phyloP scores from a whole-genome alignment of 352 stramenopile species.

The Pythium plurisporium region DNA sequence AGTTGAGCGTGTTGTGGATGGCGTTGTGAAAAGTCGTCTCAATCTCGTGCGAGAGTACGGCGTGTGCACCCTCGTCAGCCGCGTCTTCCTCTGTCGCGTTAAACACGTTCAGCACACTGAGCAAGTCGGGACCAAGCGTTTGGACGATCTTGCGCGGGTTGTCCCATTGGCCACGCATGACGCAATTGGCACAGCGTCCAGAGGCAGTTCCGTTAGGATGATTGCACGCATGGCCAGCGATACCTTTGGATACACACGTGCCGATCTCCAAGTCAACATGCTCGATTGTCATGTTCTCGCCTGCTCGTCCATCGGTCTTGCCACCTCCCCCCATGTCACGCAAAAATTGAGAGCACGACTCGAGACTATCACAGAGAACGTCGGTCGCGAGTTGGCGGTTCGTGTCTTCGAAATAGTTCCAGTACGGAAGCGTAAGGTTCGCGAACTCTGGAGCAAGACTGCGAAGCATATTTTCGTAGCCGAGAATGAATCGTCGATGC shows the following conservation, averaged over 20 bases:
- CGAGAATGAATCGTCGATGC: conserved; percentile 31
- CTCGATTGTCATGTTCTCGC: conserved; percentile 11
- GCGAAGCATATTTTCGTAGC: conserved; percentile 42
- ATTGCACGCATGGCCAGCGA: conserved; percentile 18
- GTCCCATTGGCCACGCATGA: conserved; percentile 19
- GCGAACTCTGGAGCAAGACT: conserved; percentile 22
- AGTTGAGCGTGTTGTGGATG: conserved; percentile 24
- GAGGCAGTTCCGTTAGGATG: conserved; percentile 14
- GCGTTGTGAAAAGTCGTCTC: conserved; percentile 22
- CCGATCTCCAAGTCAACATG: conserved; percentile 6
- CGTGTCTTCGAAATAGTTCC: conserved; percentile 28
- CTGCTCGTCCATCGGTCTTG: not conserved
- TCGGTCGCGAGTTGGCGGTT: conserved; percentile 10
- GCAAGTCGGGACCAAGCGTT: conserved; percentile 7
- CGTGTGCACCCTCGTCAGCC: not conserved
- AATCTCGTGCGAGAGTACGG: conserved; percentile 5
- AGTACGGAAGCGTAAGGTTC: conserved; percentile 33
- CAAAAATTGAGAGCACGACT: conserved; percentile 18
- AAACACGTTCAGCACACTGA: conserved; percentile 16
- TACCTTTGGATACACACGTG: conserved; percentile 18
- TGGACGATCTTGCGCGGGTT: conserved; percentile 14
- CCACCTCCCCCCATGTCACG: conserved; percentile 20
- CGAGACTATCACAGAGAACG: conserved; percentile 17
- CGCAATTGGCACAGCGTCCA: conserved; percentile 11
- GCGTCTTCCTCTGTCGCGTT: conserved; percentile 2